A percentile compares a stretch with the other conserved stretches of the same genome.
These are phyloP conservation scores for Pilatotrama ljubarskyi DNA, from an alignment of 768 basidiomycete genomes.

Conservation along the genomic window DNA sequence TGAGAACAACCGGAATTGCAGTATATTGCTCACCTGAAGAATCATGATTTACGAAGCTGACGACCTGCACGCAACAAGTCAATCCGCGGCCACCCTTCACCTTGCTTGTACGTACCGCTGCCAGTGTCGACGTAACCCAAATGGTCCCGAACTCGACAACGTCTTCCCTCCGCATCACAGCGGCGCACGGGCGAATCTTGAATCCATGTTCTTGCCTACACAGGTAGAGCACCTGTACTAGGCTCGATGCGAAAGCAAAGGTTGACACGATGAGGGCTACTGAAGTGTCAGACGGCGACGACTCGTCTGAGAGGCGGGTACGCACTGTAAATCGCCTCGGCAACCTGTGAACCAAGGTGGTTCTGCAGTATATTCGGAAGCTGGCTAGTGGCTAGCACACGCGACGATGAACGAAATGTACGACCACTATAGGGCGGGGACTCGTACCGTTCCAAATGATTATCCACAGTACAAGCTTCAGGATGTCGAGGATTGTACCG, in stretches of 20 bases:
- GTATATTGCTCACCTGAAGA: background rate
- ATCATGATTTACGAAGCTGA: background rate
- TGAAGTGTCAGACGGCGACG: background rate
- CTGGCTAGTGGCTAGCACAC: background rate
- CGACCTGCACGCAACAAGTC: background rate
- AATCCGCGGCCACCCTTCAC: background rate
- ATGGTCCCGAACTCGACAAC: background rate
- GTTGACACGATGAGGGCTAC: background rate
- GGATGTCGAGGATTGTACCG: background rate
- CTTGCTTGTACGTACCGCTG: background rate
- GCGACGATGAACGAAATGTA: background rate
- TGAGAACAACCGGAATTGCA: background rate
- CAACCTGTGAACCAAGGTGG: background rate
- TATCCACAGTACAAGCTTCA: background rate
- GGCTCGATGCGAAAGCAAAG: background rate
- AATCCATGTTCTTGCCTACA: background rate
- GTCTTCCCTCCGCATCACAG: background rate
- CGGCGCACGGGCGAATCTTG: background rate
- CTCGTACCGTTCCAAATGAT: background rate
- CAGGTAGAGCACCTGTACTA: background rate
- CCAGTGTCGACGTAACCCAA: background rate
- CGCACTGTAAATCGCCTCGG: background rate
- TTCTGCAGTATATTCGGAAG: background rate
- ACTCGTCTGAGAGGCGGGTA: background rate
- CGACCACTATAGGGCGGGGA: no score